Evolutionary conservation across 2,329 filamentous ascomycete genomes (phyloP).

Genomic region (Claviceps maximensis): DNA sequence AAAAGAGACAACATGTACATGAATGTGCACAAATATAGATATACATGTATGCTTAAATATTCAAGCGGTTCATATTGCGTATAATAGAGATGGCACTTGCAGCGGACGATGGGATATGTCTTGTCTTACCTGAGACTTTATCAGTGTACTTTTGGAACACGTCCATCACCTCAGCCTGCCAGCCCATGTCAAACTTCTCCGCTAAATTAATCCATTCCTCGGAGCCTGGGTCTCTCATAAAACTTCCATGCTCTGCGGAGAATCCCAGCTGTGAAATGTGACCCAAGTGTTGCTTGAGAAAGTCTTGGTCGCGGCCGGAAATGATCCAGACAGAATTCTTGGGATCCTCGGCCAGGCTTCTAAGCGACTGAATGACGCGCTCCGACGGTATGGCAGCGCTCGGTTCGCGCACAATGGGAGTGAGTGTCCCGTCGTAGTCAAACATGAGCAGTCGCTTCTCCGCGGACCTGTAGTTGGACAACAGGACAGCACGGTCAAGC

Average conservation of each 20-base stretch:
- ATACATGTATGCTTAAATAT: no score
- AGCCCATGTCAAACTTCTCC: conserved; percentile 77
- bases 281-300: conserved; percentile 83
- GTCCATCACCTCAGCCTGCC: conserved; percentile 75
- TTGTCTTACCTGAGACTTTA: conserved; percentile 58
- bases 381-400: conserved; percentile 79
- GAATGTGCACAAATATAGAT: not conserved
- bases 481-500: conserved; percentile 60
- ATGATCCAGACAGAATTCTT: conserved; percentile 96
- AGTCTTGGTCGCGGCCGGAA: conserved; percentile 83
- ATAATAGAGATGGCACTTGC: no score
- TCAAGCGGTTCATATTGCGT: no score
- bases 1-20: not conserved
- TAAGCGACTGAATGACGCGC: conserved; percentile 66
- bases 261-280: conserved; percentile 82
- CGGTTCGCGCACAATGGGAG: conserved; percentile 87
- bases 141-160: conserved; percentile 85
- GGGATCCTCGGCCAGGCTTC: conserved; percentile 64
- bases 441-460: conserved; percentile 90
- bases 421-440: conserved; percentile 95
- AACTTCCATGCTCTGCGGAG: conserved; percentile 92
- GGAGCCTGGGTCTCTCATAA: conserved; percentile 68
- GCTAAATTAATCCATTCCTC: conserved; percentile 81
- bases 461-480: conserved; percentile 61
- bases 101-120: no score